A percentile compares a stretch with the other conserved stretches of the same genome.
Conservation (phyloP, 768 basidiomycete species). For the Rhodotorula babjevae region DNA sequence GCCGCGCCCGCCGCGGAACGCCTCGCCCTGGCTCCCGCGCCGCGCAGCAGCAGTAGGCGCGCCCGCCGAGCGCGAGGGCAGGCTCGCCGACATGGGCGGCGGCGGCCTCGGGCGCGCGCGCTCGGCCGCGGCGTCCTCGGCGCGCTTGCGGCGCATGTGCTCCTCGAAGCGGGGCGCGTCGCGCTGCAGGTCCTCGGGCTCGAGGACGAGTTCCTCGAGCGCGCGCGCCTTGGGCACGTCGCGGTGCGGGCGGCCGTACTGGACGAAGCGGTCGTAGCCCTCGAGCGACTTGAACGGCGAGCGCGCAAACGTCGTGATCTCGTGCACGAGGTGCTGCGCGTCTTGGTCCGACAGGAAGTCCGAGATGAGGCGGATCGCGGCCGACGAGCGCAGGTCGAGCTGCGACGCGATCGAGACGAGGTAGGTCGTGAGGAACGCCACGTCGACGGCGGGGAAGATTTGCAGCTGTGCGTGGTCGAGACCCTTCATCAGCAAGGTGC, state of each 20-base stretch:
- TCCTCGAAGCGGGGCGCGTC: conserved; percentile 23
- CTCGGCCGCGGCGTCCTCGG: conserved; percentile 10
- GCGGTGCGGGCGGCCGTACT: conserved; percentile 35
- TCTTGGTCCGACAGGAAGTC: conserved; percentile 40
- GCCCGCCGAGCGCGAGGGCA: not conserved
- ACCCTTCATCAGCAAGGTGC: not conserved
- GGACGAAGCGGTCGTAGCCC: conserved; percentile 32
- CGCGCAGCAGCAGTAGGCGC: not conserved
- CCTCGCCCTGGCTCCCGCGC: conserved; percentile 1
- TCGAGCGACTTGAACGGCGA: conserved; percentile 32
- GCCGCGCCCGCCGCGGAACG: not conserved
- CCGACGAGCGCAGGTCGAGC: conserved; percentile 41
- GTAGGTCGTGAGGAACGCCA: conserved; percentile 41
- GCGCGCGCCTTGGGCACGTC: not conserved
- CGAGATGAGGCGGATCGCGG: conserved; percentile 38
- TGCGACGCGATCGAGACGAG: conserved; percentile 40
- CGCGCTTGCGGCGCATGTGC: conserved; percentile 5
- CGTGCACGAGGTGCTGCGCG: conserved; percentile 42
- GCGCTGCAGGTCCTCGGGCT: not conserved
- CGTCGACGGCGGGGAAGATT: conserved; percentile 41
- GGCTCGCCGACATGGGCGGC: conserved; percentile 1
- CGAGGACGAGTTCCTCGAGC: conserved; percentile 4
- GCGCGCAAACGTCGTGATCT: conserved; percentile 32
- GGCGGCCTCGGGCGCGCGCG: not conserved
- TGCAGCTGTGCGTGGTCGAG: conserved; percentile 37